Evolutionary conservation across 1,284 basidiomycete species (phyloP).

Genomic region (Bjerkandera adusta): DNA sequence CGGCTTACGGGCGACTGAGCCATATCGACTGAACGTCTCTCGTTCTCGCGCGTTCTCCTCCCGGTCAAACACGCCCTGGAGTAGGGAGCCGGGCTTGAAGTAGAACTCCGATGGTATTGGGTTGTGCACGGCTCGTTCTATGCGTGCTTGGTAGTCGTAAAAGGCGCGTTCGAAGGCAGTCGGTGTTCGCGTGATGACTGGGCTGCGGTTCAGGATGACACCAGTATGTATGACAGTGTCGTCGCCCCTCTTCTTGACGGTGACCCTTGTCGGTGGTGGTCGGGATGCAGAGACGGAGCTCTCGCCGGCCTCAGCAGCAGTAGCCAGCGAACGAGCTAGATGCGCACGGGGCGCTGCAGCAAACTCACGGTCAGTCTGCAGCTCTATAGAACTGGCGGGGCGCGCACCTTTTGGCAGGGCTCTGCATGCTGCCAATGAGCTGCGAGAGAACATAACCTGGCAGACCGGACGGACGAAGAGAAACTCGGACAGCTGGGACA

Average conservation of each 20-base stretch:
- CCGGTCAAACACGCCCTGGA: constrained; percentile 78
- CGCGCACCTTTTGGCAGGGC: constrained; percentile 30
- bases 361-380: neutral
- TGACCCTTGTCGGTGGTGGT: constrained; percentile 13
- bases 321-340: constrained; percentile 28
- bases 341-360: constrained; percentile 20
- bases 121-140: constrained; percentile 85
- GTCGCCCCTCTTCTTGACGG: constrained; percentile 12
- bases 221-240: constrained; percentile 41
- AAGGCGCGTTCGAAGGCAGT: constrained; percentile 83
- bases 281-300: constrained; percentile 9
- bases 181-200: constrained; percentile 77
- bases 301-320: constrained; percentile 22
- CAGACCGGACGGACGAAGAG: constrained; percentile 18
- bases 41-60: constrained; percentile 73
- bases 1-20: neutral
- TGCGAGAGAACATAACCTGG: constrained; percentile 36
- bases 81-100: constrained; percentile 90
- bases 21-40: constrained; percentile 58
- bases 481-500: constrained; percentile 10
- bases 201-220: constrained; percentile 83
- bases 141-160: constrained; percentile 81
- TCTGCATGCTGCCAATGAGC: constrained; percentile 32
- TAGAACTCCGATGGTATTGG: constrained; percentile 91
- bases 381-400: neutral